A percentile compares a stretch with the other conserved stretches of the same genome.
Evolutionary conservation across 768 basidiomycete genomes (phyloP).

Genomic region (Strobilomyces dryophilus): DNA sequence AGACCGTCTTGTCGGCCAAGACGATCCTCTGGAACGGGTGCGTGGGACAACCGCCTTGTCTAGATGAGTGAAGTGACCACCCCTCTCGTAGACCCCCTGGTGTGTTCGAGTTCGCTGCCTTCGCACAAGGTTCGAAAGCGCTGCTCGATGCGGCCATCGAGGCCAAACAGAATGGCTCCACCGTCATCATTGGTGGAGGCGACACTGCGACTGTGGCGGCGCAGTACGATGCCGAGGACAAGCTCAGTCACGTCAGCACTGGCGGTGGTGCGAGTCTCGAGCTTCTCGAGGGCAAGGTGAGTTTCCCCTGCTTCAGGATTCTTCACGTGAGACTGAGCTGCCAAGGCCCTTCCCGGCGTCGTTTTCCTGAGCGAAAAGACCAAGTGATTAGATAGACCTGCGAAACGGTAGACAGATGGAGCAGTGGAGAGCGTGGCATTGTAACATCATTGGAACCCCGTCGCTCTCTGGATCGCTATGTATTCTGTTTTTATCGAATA

Average conservation of each 20-base stretch:
- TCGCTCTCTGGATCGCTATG: conserved; percentile 7
- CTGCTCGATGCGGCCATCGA: conserved; percentile 84
- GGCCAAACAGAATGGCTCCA: conserved; percentile 80
- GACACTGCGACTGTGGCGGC: conserved; percentile 96
- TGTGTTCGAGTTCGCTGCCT: conserved; percentile 95
- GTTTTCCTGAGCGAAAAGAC: conserved; percentile 82
- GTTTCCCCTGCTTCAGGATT: conserved; percentile 7
- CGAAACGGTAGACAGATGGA: conserved; percentile 11
- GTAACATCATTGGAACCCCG: conserved; percentile 11
- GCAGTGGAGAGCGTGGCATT: not conserved
- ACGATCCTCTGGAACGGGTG: conserved; percentile 98
- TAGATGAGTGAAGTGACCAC: not conserved
- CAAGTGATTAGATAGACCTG: conserved; percentile 9
- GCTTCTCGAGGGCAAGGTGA: conserved; percentile 95
- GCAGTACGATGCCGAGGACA: conserved; percentile 78
- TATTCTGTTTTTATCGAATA: conserved; percentile 19
- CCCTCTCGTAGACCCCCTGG: conserved; percentile 73
- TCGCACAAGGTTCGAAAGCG: conserved; percentile 78
- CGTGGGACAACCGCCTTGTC: conserved; percentile 18
- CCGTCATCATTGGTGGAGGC: conserved; percentile 94
- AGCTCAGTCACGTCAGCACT: conserved; percentile 94
- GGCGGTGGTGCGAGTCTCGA: conserved; percentile 94
- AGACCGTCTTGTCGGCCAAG: conserved; percentile 82
- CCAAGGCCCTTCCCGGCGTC: conserved; percentile 83
- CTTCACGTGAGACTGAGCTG: conserved; percentile 12